These are phyloP conservation scores for Boletus sp. DNA, from an alignment of 768 basidiomycete species.

Conservation along the genomic window DNA sequence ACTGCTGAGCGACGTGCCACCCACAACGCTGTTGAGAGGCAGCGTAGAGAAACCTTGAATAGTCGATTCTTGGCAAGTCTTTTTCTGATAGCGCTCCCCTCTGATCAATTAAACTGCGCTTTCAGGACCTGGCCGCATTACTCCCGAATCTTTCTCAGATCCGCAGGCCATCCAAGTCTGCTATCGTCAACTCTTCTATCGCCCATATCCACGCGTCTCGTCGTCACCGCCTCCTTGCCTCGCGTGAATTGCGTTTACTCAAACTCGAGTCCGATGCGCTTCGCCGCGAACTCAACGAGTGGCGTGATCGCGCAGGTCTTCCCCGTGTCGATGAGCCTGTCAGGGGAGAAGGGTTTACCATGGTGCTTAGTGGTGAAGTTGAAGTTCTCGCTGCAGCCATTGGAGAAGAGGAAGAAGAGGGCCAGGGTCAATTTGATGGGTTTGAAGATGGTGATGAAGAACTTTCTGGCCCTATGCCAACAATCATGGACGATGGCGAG, in stretches of 20 bases:
- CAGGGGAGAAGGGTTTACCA: conserved; percentile 67
- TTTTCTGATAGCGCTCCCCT: conserved; percentile 9
- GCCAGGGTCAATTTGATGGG: conserved; percentile 34
- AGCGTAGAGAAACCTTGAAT: conserved; percentile 90
- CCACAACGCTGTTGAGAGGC: conserved; percentile 96
- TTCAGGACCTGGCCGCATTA: conserved; percentile 83
- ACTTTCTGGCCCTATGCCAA: conserved; percentile 26
- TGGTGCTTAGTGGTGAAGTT: conserved; percentile 69
- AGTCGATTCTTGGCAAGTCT: conserved; percentile 78
- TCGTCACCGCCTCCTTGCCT: conserved; percentile 76
- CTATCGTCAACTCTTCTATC: conserved; percentile 95
- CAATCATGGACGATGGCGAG: conserved; percentile 31
- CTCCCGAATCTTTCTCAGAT: conserved; percentile 89
- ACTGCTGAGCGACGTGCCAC: conserved; percentile 95
- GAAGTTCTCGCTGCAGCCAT: conserved; percentile 56
- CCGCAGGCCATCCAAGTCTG: conserved; percentile 92
- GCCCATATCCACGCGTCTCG: conserved; percentile 83
- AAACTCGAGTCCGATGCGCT: conserved; percentile 84
- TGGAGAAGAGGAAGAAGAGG: conserved; percentile 59
- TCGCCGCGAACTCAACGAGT: conserved; percentile 89
- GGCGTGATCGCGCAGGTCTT: conserved; percentile 76
- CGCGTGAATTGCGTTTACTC: conserved; percentile 76
- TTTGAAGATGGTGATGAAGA: conserved; percentile 46
- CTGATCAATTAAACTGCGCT: conserved; percentile 15
- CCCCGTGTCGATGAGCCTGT: conserved; percentile 71